Conservation (phyloP, 148 eudicot species). For the Linanthus parryae region DNA sequence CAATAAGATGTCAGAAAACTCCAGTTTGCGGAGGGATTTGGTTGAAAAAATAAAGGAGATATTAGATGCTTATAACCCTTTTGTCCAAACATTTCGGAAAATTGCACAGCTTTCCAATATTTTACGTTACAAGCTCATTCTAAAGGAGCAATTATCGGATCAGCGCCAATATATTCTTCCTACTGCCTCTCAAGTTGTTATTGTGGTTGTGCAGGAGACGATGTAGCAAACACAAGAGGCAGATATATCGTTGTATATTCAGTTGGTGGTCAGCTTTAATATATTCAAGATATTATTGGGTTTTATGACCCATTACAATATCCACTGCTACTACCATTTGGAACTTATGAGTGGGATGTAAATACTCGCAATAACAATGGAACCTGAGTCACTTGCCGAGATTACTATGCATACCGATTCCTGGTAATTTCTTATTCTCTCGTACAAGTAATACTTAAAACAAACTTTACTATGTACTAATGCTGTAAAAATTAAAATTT, state of each 20-base stretch:
- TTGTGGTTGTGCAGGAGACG: background rate
- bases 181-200: background rate
- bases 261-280: background rate
- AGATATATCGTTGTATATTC: background rate
- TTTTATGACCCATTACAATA: slow-evolving; percentile 1
- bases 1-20: background rate
- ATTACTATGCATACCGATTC: background rate
- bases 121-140: background rate
- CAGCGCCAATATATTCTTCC: background rate
- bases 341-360: background rate
- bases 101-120: background rate
- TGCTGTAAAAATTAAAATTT: background rate
- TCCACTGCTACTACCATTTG: background rate
- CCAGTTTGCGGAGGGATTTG: background rate
- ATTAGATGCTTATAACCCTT: background rate
- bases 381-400: background rate
- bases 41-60: background rate
- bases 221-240: background rate
- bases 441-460: background rate
- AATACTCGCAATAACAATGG: background rate
- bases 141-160: background rate
- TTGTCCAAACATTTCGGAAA: background rate
- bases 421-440: background rate
- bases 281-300: background rate
- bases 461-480: background rate